A percentile compares a stretch with the other conserved stretches of the same genome.
These are phyloP conservation scores for Xylariaceae sp. DNA, from an alignment of 2,329 filamentous ascomycete genomes.

Conservation along the genomic window DNA sequence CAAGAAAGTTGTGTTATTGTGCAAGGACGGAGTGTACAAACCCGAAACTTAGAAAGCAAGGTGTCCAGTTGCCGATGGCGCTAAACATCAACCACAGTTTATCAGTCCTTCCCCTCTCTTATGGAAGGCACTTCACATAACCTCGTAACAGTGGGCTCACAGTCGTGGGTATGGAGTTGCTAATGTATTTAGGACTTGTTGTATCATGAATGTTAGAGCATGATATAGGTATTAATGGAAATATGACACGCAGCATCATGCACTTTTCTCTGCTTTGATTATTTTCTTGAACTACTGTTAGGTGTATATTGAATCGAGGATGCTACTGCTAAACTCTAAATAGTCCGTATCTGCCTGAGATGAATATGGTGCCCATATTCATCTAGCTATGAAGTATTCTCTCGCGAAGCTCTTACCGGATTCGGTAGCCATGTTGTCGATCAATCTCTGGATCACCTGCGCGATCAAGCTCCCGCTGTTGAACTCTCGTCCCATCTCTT, in stretches of 20 bases:
- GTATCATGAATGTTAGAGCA: neutral
- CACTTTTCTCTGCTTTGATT: neutral
- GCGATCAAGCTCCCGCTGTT: no score
- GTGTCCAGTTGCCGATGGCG: neutral
- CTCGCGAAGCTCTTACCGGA: no score
- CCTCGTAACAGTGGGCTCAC: neutral
- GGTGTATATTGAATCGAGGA: neutral
- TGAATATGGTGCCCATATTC: no score
- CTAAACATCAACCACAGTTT: neutral
- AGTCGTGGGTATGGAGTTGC: neutral
- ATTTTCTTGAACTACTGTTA: no score
- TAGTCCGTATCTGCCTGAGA: neutral
- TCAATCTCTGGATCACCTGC: no score
- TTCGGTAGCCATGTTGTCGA: no score
- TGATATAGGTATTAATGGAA: neutral
- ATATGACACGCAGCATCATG: neutral
- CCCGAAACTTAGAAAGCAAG: conserved; percentile 50
- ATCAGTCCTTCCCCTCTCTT: neutral
- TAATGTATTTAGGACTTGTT: conserved; percentile 7
- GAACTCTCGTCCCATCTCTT: no score
- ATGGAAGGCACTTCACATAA: neutral
- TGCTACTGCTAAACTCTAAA: neutral
- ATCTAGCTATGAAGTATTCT: no score
- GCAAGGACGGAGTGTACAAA: conserved; percentile 81
- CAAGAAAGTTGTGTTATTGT: conserved; percentile 89